Conservation (phyloP, 768 basidiomycete genomes). For the Collybia mongolica region DNA sequence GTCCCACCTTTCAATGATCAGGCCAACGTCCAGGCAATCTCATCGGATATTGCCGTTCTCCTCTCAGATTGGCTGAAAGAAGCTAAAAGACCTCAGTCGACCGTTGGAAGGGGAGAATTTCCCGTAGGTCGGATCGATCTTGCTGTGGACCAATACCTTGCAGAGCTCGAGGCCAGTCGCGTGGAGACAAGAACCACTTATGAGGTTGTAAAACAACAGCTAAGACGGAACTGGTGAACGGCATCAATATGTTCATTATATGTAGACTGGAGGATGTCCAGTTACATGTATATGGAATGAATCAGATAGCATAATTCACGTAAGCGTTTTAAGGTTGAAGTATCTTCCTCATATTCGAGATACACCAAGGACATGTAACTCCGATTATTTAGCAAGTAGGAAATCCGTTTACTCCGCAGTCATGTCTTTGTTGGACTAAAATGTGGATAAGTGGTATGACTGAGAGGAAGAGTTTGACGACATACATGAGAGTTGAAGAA, state of each 20-base stretch:
- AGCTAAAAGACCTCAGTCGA: slow-evolving; percentile 70
- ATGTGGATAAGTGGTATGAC: slow-evolving; percentile 2
- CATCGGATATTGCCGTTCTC: slow-evolving; percentile 80
- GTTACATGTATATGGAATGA: not conserved
- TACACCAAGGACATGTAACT: no score
- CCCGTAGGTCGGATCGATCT: slow-evolving; percentile 77
- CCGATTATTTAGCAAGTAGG: no score
- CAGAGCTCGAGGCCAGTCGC: slow-evolving; percentile 62
- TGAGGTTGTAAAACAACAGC: slow-evolving; percentile 68
- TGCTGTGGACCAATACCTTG: slow-evolving; percentile 72
- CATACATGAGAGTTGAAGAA: slow-evolving; percentile 79
- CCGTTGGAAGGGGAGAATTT: slow-evolving; percentile 59
- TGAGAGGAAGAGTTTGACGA: slow-evolving; percentile 1
- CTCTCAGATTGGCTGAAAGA: slow-evolving; percentile 80
- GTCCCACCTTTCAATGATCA: slow-evolving; percentile 84
- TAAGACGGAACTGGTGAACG: slow-evolving; percentile 68
- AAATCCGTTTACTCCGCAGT: slow-evolving; percentile 17
- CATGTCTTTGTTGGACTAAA: slow-evolving; percentile 69
- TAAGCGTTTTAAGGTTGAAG: no score
- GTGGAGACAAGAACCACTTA: slow-evolving; percentile 63
- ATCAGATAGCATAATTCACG: no score
- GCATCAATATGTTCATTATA: not conserved
- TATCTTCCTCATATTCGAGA: no score
- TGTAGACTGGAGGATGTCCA: not conserved
- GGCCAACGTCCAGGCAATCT: slow-evolving; percentile 74